phyloP scores from a whole-genome alignment of 2,329 filamentous ascomycete species.

The Zymoseptoria brevis region DNA sequence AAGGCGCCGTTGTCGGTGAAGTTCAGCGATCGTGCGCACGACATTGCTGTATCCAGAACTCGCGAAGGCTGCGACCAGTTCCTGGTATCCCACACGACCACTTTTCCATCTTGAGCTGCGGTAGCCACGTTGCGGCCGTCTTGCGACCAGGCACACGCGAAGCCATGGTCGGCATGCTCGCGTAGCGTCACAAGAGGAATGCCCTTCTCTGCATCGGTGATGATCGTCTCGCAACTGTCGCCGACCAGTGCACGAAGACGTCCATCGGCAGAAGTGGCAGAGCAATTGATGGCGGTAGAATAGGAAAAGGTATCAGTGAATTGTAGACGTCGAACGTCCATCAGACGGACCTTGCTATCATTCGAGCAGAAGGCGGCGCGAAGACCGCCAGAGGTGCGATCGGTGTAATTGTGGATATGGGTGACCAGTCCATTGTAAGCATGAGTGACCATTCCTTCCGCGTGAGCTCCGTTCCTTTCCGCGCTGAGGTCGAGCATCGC shows the following conservation, averaged over 20 bases:
- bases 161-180: conserved; percentile 58
- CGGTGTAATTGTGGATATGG: conserved; percentile 47
- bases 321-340: conserved; percentile 50
- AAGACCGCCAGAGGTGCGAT: conserved; percentile 39
- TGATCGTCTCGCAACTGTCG: conserved; percentile 56
- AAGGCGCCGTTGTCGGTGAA: conserved; percentile 67
- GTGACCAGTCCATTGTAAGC: conserved; percentile 50
- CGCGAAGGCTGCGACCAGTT: conserved; percentile 52
- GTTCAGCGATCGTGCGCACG: conserved; percentile 58
- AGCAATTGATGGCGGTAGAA: conserved; percentile 61
- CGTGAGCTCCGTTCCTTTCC: conserved; percentile 23
- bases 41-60: conserved; percentile 57
- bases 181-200: conserved; percentile 47
- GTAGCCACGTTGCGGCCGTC: conserved; percentile 71
- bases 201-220: conserved; percentile 59
- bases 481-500: conserved; percentile 33
- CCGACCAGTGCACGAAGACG: conserved; percentile 66
- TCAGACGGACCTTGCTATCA: conserved; percentile 46
- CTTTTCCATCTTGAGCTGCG: conserved; percentile 64
- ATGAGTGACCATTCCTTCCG: conserved; percentile 42
- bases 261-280: conserved; percentile 62
- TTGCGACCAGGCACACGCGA: conserved; percentile 72
- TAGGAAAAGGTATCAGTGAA: conserved; percentile 52
- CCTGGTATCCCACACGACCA: conserved; percentile 70
- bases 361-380: conserved; percentile 52